Conservation (phyloP, 1,284 basidiomycete genomes). For the Ustilago crameri region DNA sequence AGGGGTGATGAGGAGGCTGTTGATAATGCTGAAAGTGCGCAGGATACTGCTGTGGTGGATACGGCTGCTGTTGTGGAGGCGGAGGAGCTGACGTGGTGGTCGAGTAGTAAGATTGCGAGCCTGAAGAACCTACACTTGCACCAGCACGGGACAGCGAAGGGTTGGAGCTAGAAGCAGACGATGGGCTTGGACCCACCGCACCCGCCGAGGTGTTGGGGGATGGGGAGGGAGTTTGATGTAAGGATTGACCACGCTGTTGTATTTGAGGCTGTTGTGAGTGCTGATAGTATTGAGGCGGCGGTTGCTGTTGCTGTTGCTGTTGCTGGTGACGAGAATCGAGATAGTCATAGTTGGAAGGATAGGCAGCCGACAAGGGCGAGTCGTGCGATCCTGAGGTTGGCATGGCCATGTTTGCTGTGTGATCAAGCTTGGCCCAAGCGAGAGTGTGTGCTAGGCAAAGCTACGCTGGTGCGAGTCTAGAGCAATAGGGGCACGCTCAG, state of each 20-base stretch:
- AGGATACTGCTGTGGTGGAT: conserved; percentile 12
- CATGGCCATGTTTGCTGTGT: conserved; percentile 20
- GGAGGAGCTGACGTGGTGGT: conserved; percentile 14
- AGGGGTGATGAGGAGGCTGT: conserved; percentile 19
- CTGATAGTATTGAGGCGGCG: conserved; percentile 13
- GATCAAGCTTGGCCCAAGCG: neutral
- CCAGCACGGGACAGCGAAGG: conserved; percentile 23
- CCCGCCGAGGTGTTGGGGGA: conserved; percentile 14
- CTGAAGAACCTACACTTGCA: conserved; percentile 44
- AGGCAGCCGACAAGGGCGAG: conserved; percentile 47
- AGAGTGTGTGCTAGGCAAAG: neutral
- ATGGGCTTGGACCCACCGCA: conserved; percentile 6
- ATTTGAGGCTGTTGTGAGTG: conserved; percentile 14
- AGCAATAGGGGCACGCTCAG: conserved; percentile 1
- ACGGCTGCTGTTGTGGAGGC: conserved; percentile 11
- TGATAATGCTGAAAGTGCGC: conserved; percentile 7
- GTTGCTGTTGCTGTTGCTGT: conserved; percentile 6
- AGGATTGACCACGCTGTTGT: conserved; percentile 4
- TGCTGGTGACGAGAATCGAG: conserved; percentile 12
- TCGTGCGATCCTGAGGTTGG: conserved; percentile 38
- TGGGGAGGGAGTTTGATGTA: conserved; percentile 10
- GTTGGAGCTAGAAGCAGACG: conserved; percentile 22
- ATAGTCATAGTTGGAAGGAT: conserved; percentile 42
- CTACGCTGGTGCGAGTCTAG: neutral
- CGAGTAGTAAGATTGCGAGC: conserved; percentile 42